These are phyloP conservation scores for Penicillium coprophilum DNA, from an alignment of 495 filamentous ascomycete species.

Conservation along the genomic window DNA sequence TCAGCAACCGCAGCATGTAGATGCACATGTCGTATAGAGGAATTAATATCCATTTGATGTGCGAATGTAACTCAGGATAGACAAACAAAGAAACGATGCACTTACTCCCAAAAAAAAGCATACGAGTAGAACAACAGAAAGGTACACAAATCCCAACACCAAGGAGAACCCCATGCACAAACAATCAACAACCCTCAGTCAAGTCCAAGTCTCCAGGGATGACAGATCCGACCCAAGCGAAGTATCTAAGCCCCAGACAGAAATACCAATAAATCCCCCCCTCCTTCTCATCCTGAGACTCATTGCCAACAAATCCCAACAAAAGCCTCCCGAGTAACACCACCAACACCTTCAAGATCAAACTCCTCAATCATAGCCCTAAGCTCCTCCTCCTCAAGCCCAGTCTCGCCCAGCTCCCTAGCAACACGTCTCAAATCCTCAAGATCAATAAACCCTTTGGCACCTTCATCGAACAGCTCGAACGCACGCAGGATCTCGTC, in stretches of 20 bases:
- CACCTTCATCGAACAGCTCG: constrained; percentile 77
- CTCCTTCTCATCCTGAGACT: constrained; percentile 1
- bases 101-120: constrained; percentile 11
- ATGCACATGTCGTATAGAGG: not conserved
- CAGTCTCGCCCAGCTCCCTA: constrained; percentile 83
- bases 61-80: not conserved
- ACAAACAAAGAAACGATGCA: constrained; percentile 10
- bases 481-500: constrained; percentile 94
- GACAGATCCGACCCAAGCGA: not conserved
- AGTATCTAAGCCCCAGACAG: not conserved
- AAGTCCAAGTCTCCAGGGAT: not conserved
- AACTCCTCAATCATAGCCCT: constrained; percentile 98
- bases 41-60: constrained; percentile 3
- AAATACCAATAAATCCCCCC: not conserved
- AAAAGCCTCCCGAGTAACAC: constrained; percentile 88
- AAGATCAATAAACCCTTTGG: constrained; percentile 81
- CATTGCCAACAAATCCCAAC: constrained; percentile 70
- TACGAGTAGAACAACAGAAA: constrained; percentile 14
- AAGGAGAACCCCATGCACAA: constrained; percentile 19
- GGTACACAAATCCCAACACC: constrained; percentile 16
- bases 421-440: constrained; percentile 85
- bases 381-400: constrained; percentile 87
- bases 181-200: constrained; percentile 2
- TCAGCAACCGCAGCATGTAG: not conserved
- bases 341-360: constrained; percentile 88